Evolutionary conservation across 371 early-diverging fungal genomes (phyloP).

Genomic region (Homolaphlyctis polyrhiza): DNA sequence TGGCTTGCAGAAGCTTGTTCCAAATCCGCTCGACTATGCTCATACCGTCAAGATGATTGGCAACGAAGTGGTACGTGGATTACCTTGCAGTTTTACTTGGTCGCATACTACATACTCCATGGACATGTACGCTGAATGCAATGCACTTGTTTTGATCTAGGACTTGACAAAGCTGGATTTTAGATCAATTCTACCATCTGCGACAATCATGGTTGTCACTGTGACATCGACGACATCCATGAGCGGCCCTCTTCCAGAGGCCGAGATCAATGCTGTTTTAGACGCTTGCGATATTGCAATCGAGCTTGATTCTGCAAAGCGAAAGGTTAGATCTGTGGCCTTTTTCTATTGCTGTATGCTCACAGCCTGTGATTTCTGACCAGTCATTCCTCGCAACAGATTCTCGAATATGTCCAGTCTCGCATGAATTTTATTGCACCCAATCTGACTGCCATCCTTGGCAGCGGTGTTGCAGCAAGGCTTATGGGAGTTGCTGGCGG

Average conservation of each 20-base stretch:
- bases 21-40: slow-evolving; percentile 84
- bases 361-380: slow-evolving; percentile 2
- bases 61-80: slow-evolving; percentile 48
- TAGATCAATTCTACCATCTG: slow-evolving; percentile 70
- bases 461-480: slow-evolving; percentile 84
- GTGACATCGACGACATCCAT: slow-evolving; percentile 84
- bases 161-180: slow-evolving; percentile 58
- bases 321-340: slow-evolving; percentile 41
- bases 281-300: slow-evolving; percentile 81
- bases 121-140: no score
- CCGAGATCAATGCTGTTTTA: slow-evolving; percentile 61
- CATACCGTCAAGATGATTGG: slow-evolving; percentile 83
- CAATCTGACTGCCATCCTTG: slow-evolving; percentile 84
- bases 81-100: no score
- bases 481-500: slow-evolving; percentile 91
- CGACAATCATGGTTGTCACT: slow-evolving; percentile 87
- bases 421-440: slow-evolving; percentile 92
- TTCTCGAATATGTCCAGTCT: slow-evolving; percentile 87
- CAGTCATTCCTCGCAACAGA: slow-evolving; percentile 34
- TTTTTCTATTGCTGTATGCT: not conserved
- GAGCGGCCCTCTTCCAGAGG: slow-evolving; percentile 58
- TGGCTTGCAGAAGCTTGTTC: slow-evolving; percentile 84
- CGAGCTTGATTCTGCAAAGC: slow-evolving; percentile 61
- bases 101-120: not conserved
- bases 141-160: no score